phyloP scores from a whole-genome alignment of 2,329 filamentous ascomycete species.

The Alternaria solani region DNA sequence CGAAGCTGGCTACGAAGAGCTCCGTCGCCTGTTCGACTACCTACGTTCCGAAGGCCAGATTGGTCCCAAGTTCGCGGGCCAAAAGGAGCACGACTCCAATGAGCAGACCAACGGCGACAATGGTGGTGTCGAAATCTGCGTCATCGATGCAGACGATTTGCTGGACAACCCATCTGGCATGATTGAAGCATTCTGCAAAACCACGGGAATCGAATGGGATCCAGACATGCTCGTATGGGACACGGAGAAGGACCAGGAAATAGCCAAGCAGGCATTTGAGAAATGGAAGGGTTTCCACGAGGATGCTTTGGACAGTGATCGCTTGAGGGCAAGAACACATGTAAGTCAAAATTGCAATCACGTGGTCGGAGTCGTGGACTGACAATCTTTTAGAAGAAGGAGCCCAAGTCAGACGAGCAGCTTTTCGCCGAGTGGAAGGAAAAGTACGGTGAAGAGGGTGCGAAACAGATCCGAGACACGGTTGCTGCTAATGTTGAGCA shows the following conservation, averaged over 20 bases:
- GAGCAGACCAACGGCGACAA: slow-evolving; percentile 45
- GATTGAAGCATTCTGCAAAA: slow-evolving; percentile 81
- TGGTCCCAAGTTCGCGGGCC: slow-evolving; percentile 70
- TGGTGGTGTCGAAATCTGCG: slow-evolving; percentile 71
- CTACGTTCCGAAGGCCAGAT: slow-evolving; percentile 73
- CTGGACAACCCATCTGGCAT: slow-evolving; percentile 82
- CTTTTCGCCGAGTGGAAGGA: slow-evolving; percentile 75
- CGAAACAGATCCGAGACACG: slow-evolving; percentile 72
- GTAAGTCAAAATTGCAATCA: slow-evolving; percentile 51
- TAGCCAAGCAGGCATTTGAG: slow-evolving; percentile 80
- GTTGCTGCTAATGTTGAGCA: slow-evolving; percentile 76
- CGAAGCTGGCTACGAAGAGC: slow-evolving; percentile 90
- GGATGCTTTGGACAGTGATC: slow-evolving; percentile 85
- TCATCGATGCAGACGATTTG: slow-evolving; percentile 93
- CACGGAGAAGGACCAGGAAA: slow-evolving; percentile 72
- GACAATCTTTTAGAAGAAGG: slow-evolving; percentile 60
- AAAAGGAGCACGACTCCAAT: slow-evolving; percentile 43
- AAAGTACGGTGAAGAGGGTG: slow-evolving; percentile 76
- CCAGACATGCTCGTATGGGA: slow-evolving; percentile 87
- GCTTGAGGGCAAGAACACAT: slow-evolving; percentile 73
- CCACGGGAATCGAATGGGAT: slow-evolving; percentile 78
- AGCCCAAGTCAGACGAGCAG: slow-evolving; percentile 68
- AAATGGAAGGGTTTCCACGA: slow-evolving; percentile 99
- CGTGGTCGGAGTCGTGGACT: background rate
- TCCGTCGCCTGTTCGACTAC: slow-evolving; percentile 87